These are phyloP conservation scores for Aspergillus indologenus DNA, from an alignment of 495 filamentous ascomycete species.

Conservation along the genomic window DNA sequence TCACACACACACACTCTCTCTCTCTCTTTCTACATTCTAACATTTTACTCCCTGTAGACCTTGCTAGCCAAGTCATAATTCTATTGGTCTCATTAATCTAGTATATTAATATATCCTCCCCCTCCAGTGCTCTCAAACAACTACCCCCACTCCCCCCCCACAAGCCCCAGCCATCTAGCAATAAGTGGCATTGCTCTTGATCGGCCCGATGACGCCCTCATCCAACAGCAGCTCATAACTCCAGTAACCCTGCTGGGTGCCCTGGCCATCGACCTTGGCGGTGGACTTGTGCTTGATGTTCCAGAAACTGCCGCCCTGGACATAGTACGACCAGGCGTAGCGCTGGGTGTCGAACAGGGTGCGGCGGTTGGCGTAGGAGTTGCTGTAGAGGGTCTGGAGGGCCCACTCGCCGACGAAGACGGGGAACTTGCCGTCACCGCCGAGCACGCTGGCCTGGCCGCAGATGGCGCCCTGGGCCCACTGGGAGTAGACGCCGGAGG, in stretches of 20 bases:
- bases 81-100: no score
- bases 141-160: no score
- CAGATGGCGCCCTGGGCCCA: slow-evolving; percentile 22
- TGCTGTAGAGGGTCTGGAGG: slow-evolving; percentile 23
- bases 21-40: no score
- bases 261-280: slow-evolving; percentile 21
- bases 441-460: slow-evolving; percentile 18
- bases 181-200: no score
- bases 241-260: slow-evolving; percentile 28
- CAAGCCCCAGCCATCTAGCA: no score
- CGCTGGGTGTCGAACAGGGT: slow-evolving; percentile 23
- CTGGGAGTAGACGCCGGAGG: slow-evolving; percentile 19
- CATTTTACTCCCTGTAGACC: no score
- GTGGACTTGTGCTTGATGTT: slow-evolving; percentile 26
- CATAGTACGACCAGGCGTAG: slow-evolving; percentile 19
- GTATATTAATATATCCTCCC: no score
- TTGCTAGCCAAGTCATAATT: no score
- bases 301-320: slow-evolving; percentile 28
- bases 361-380: slow-evolving; percentile 21
- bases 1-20: no score
- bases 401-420: slow-evolving; percentile 34
- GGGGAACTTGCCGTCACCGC: slow-evolving; percentile 30
- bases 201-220: slow-evolving; percentile 1
- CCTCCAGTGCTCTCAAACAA: no score
- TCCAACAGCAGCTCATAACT: slow-evolving; percentile 22